phyloP scores from a whole-genome alignment of 2,329 filamentous ascomycete genomes.

The Phyllosticta ampelicida region DNA sequence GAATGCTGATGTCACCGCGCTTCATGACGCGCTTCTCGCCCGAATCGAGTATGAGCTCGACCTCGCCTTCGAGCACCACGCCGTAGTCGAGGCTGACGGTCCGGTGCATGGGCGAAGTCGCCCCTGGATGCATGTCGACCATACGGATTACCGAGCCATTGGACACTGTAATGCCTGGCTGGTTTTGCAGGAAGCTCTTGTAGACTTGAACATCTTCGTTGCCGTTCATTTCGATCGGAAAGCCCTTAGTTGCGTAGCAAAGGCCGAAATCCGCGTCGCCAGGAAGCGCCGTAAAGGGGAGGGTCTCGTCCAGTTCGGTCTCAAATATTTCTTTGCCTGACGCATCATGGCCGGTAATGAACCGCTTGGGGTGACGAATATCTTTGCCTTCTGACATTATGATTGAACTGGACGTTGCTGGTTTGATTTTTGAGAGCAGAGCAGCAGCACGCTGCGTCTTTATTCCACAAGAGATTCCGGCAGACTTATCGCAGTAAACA shows the following conservation, averaged over 20 bases:
- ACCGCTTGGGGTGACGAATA: conserved; percentile 16
- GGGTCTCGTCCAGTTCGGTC: conserved; percentile 25
- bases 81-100: conserved; percentile 32
- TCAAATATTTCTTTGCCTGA: conserved; percentile 28
- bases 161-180: conserved; percentile 41
- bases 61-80: conserved; percentile 28
- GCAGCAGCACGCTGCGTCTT: neutral
- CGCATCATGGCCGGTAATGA: conserved; percentile 27
- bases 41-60: conserved; percentile 28
- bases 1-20: conserved; percentile 9
- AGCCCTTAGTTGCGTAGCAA: conserved; percentile 39
- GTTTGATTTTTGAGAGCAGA: neutral
- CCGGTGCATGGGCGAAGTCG: conserved; percentile 30
- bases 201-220: conserved; percentile 39
- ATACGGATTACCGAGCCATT: conserved; percentile 37
- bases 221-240: conserved; percentile 36
- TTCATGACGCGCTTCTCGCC: conserved; percentile 22
- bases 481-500: neutral
- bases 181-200: conserved; percentile 30
- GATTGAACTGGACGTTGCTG: neutral
- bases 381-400: conserved; percentile 1
- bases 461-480: neutral
- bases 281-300: conserved; percentile 26
- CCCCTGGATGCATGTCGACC: conserved; percentile 27
- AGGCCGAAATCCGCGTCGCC: conserved; percentile 40